Conservation (phyloP, 140 eudicot genomes). For the Flaveria floridana region DNA sequence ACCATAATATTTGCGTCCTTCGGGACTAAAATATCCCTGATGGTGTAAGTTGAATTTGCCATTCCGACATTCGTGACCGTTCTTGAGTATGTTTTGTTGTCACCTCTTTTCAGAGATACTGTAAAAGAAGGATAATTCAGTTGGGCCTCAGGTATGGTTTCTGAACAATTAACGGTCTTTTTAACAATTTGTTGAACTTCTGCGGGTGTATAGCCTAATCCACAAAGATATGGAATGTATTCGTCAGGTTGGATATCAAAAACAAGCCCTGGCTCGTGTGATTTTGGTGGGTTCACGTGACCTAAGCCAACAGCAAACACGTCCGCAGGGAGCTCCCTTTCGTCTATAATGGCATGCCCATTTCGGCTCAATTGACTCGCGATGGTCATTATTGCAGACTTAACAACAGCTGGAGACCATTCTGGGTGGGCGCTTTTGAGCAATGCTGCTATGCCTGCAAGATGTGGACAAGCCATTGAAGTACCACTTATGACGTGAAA, state of each 20-base stretch:
- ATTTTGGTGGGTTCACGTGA: too few species aligned
- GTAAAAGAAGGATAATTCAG: not conserved
- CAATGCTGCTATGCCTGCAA: too few species aligned
- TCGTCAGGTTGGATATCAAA: not conserved
- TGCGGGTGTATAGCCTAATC: slow-evolving; percentile 2
- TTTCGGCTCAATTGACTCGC: too few species aligned
- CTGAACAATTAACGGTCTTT: not conserved
- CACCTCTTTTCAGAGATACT: not conserved
- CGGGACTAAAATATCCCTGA: slow-evolving; percentile 12
- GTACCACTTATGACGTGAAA: too few species aligned
- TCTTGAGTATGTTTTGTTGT: slow-evolving; percentile 5
- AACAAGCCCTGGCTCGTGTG: too few species aligned
- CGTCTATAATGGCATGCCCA: too few species aligned
- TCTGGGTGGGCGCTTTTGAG: too few species aligned
- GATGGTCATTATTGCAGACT: too few species aligned
- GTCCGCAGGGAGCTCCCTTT: too few species aligned
- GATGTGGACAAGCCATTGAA: too few species aligned
- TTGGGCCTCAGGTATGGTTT: not conserved
- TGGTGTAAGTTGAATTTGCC: slow-evolving; percentile 13
- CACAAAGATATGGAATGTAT: slow-evolving; percentile 12
- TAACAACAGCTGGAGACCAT: too few species aligned
- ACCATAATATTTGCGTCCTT: not conserved
- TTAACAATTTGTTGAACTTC: not conserved
- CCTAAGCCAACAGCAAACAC: too few species aligned
- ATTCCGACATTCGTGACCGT: slow-evolving; percentile 3